Percentiles rank a stretch among this genome's conserved stretches.
Evolutionary conservation across 2,329 filamentous ascomycete genomes (phyloP).

Genomic region (Lithohypha guttulata): DNA sequence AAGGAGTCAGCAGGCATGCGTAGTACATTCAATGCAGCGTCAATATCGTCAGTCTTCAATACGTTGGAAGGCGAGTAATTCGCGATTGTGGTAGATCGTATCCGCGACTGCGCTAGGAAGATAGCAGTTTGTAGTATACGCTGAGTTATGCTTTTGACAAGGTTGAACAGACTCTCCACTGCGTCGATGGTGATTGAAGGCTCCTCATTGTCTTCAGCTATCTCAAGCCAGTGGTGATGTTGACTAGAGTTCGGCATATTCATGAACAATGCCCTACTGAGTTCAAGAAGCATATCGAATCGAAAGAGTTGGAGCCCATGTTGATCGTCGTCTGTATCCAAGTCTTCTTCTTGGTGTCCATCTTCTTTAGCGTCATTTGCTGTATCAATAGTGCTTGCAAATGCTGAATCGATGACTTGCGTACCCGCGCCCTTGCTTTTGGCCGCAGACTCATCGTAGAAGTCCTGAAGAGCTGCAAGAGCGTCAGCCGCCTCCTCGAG

Average conservation of each 20-base stretch:
- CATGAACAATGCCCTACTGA: slow-evolving; percentile 65
- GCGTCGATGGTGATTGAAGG: slow-evolving; percentile 66
- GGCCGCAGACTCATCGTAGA: slow-evolving; percentile 51
- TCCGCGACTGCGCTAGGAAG: slow-evolving; percentile 58
- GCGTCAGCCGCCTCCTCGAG: slow-evolving; percentile 60
- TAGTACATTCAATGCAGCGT: slow-evolving; percentile 44
- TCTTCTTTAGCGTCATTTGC: slow-evolving; percentile 25
- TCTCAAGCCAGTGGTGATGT: slow-evolving; percentile 56
- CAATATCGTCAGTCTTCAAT: slow-evolving; percentile 41
- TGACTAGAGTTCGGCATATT: slow-evolving; percentile 46
- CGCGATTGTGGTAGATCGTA: slow-evolving; percentile 40
- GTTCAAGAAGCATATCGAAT: slow-evolving; percentile 48
- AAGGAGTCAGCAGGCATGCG: slow-evolving; percentile 37
- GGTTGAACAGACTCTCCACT: slow-evolving; percentile 61
- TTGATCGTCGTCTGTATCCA: slow-evolving; percentile 20
- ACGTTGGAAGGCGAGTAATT: slow-evolving; percentile 25
- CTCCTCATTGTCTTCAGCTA: slow-evolving; percentile 42
- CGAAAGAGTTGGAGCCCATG: slow-evolving; percentile 42
- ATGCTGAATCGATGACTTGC: slow-evolving; percentile 51
- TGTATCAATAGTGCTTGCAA: slow-evolving; percentile 26
- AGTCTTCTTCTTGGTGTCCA: slow-evolving; percentile 7
- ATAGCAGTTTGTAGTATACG: slow-evolving; percentile 59
- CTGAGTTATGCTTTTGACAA: slow-evolving; percentile 57
- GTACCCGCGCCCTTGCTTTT: slow-evolving; percentile 32
- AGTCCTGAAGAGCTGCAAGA: slow-evolving; percentile 54